Base-by-base conservation (phyloP, 495 filamentous ascomycete species). In the Aspergillus saccharolyticus region DNA sequence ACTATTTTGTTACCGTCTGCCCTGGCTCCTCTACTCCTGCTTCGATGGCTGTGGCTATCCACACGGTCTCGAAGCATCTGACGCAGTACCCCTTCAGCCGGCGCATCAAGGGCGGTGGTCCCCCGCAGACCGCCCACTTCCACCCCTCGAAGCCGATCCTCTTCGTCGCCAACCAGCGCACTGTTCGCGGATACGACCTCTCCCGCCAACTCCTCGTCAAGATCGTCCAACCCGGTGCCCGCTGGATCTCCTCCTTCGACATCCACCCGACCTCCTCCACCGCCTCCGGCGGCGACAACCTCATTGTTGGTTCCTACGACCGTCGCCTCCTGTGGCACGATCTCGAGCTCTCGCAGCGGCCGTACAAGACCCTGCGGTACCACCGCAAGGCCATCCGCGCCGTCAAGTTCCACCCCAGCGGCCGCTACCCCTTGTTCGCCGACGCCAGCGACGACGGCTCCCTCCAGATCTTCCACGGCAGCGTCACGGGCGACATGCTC, bases 241-340 rank as follows among this genome's bases (percentile, higher is more conserved):
- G 90, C 61, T 97, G 93, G 92, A 96, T 98, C 63, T 92, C 89
- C 0, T 89, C 86, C 19, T 89, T 97, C 64, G 90, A 95, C 65
- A 85, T 98, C 50, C 94, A 98, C 73, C 89, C 93, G 2, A 75
- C 70, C n/a, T 77, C 74, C 20, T 76, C 76, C 17, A 71, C 68
- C 43, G 72, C 72, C 17, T 71, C 76, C 15, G 86, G 86, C 10
- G 93, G 94, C 44, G 90, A 96, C 71, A 96, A 98, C 72, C 70
- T 98, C 58, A 89, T 97, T 56, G 88, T 96, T 21, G 90, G 91
- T 24, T 89, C 90, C 20, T 97, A 97, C 74, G 94, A 98, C 71
- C 87, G 89, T 57, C 87, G 92, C 49, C 80, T 98, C 4, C 79
- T 98, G 52, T 98, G 95, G 95, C 94, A 97, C 67, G 94, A 98